These are phyloP conservation scores for Echinosophora koreensis DNA, from an alignment of 306 rosid genomes.

Conservation along the genomic window DNA sequence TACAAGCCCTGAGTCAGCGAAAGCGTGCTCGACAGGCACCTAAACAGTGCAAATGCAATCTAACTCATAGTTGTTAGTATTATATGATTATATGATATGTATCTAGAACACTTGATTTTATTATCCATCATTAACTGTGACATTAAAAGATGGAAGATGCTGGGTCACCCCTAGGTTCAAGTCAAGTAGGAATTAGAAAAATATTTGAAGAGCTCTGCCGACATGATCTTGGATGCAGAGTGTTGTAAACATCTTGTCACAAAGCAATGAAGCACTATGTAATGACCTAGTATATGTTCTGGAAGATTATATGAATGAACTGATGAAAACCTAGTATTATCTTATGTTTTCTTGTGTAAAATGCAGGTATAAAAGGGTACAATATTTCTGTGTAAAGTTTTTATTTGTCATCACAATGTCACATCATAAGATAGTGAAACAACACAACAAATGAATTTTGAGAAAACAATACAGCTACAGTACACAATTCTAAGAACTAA, in stretches of 20 bases:
- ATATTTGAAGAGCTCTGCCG: background rate
- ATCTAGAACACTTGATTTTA: too few relatives aligned
- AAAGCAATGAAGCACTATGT: background rate
- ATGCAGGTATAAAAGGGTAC: background rate
- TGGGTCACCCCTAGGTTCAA: slow-evolving; percentile 6
- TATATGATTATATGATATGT: background rate
- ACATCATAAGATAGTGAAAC: too few relatives aligned
- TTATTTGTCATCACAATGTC: background rate
- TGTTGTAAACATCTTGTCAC: background rate
- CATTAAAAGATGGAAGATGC: background rate
- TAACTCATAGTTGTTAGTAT: background rate
- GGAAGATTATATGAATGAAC: background rate
- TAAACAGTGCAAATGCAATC: background rate
- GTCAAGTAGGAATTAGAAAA: background rate
- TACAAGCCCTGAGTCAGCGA: background rate
- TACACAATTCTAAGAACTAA: background rate
- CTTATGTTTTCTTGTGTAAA: background rate
- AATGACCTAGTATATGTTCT: too few relatives aligned
- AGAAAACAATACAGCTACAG: background rate
- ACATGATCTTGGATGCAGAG: background rate
- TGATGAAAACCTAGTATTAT: background rate
- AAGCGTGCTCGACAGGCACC: background rate
- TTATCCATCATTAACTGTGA: background rate
- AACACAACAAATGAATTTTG: background rate
- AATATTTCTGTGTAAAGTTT: background rate